Evolutionary conservation across 2,329 filamentous ascomycete species (phyloP).

Genomic region (Aspergillus pseudonomiae): DNA sequence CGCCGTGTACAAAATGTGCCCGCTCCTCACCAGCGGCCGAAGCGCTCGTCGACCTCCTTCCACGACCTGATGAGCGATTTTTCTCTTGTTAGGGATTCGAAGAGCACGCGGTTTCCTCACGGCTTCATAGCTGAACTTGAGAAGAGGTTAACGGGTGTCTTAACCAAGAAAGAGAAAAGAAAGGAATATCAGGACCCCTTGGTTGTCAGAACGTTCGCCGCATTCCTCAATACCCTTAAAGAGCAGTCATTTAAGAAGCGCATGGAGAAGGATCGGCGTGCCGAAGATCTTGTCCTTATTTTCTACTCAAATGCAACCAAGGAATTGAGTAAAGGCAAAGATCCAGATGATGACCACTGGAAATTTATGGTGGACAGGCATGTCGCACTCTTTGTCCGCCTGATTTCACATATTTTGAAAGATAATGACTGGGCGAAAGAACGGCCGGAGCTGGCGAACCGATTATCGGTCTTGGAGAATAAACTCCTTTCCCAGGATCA

Average conservation of each 20-base stretch:
- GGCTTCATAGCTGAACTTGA: constrained; percentile 71
- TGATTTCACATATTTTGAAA: constrained; percentile 77
- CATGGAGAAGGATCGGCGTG: constrained; percentile 90
- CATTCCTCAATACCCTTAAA: constrained; percentile 91
- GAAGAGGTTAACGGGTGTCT: constrained; percentile 77
- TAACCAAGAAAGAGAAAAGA: constrained; percentile 79
- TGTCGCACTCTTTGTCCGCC: constrained; percentile 87
- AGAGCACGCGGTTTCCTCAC: constrained; percentile 71
- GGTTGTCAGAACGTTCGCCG: constrained; percentile 91
- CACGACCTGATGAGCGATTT: constrained; percentile 90
- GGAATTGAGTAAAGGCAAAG: constrained; percentile 77
- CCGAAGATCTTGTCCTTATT: constrained; percentile 90
- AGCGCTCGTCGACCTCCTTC: constrained; percentile 72
- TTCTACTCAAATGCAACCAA: constrained; percentile 96
- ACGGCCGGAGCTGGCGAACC: constrained; percentile 78
- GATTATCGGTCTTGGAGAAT: constrained; percentile 81
- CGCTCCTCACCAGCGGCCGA: constrained; percentile 62
- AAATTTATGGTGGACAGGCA: constrained; percentile 92
- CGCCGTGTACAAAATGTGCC: constrained; percentile 86
- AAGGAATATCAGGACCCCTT: constrained; percentile 89
- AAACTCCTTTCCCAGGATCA: constrained; percentile 94
- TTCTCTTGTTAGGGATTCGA: constrained; percentile 65
- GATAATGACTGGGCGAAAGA: constrained; percentile 85
- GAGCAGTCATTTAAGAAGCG: constrained; percentile 84
- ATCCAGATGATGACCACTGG: constrained; percentile 81